Percentiles rank a stretch among this genome's conserved stretches.
Conservation (phyloP, 2,329 filamentous ascomycete genomes). For the Pyrenophora teres region DNA sequence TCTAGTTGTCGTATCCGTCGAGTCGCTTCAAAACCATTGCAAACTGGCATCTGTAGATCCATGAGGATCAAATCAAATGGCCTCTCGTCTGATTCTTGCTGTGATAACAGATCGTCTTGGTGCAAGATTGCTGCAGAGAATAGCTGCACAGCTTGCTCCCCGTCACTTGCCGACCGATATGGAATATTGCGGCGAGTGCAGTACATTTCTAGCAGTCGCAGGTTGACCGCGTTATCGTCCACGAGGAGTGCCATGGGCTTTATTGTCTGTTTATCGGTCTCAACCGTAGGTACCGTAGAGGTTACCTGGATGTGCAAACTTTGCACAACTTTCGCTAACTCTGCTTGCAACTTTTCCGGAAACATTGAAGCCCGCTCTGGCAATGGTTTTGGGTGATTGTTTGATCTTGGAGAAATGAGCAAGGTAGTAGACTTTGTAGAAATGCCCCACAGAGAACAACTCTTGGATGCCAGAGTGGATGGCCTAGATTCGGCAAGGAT, state of each 20-base stretch:
- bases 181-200: conserved; percentile 49
- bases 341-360: conserved; percentile 8
- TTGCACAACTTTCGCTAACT: conserved; percentile 17
- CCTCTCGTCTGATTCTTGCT: conserved; percentile 1
- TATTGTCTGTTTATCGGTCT: background rate
- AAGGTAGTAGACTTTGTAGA: conserved; percentile 1
- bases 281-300: background rate
- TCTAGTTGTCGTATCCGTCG: conserved; percentile 43
- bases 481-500: conserved; percentile 15
- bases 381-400: background rate
- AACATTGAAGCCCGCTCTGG: conserved; percentile 11
- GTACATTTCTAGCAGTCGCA: conserved; percentile 55
- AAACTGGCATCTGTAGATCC: conserved; percentile 51
- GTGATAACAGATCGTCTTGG: conserved; percentile 9
- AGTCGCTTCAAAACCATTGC: conserved; percentile 46
- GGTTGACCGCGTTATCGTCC: conserved; percentile 54
- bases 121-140: conserved; percentile 25
- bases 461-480: background rate
- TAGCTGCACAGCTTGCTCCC: conserved; percentile 47
- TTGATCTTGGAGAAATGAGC: background rate
- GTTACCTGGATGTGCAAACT: conserved; percentile 9
- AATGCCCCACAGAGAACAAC: background rate
- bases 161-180: conserved; percentile 48
- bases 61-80: conserved; percentile 47
- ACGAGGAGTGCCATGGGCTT: conserved; percentile 48